Base-by-base conservation (phyloP, 2,329 filamentous ascomycete genomes). In the Xylaria sp. region DNA sequence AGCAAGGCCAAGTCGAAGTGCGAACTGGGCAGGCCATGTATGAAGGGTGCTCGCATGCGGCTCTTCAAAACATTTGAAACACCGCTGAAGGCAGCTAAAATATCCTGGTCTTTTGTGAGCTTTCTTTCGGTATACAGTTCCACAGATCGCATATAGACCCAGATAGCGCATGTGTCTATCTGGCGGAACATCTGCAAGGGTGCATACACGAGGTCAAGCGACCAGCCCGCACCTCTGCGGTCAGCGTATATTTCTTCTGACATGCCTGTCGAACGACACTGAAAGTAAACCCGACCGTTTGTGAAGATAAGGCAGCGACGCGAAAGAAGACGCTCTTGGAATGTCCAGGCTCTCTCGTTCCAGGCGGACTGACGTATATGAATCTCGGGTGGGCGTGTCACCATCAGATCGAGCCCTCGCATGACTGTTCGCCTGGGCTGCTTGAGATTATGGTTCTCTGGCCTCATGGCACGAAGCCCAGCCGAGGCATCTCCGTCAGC, bases 331-430 rank as follows among this genome's bases (percentile, higher is more conserved):
- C 78, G 72, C 69, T 82, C 80, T 71, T 82, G 80, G 63, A 81
- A 81, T 1, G 80, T 82, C 81, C 81, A 82, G 0, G 78, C 80
- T 48, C 81, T 75, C 1, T 73, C 75, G 63, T 79, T 80, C 78
- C 80, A 81, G 31, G 65, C 74, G 5, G 78, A 79, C 12, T 64
- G 56, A 4, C 64, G 59, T 12, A 79, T 74, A 41, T 66, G 25
- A 7, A 66, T 65, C 50, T 79, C 73, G 28, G 63, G 64, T 7
- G 73, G 72, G 15, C 69, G 70, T n/a, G 58, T 75, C 44, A 74
- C 70, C 74, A 72, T 76, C 4, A 73, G 63, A 7, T 65, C 67
- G 15, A 75, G 65, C 5, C 72, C 74, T 52, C 69, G 58, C 3
- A 50, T 51, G 12, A 59, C 54, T 48, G 20, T 56, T 28, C 39